Conservation (phyloP, 345 rosid genomes). For the Luvunga scandens region DNA sequence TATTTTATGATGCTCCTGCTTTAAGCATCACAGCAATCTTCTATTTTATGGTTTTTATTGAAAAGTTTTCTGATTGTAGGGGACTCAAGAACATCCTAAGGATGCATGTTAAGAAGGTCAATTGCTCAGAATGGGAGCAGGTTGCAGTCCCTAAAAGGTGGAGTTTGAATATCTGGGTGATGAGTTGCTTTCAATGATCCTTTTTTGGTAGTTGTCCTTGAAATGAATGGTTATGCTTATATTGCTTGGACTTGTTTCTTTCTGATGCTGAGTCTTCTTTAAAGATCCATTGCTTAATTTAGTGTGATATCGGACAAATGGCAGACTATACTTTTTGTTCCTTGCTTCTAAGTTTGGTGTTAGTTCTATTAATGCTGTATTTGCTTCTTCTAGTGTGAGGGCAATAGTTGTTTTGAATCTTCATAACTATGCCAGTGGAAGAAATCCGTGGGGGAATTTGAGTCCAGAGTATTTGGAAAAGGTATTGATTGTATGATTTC, state of each 20-base stretch:
- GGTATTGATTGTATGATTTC: constrained; percentile 32
- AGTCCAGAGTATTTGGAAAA: constrained; percentile 82
- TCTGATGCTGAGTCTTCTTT: constrained; percentile 1
- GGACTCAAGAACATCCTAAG: constrained; percentile 86
- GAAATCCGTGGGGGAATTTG: constrained; percentile 93
- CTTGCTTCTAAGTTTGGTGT: not conserved
- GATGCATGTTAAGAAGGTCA: constrained; percentile 69
- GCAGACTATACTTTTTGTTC: not conserved
- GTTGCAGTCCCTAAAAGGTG: constrained; percentile 91
- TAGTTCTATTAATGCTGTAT: not conserved
- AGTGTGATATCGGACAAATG: not conserved
- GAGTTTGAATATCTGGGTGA: not conserved
- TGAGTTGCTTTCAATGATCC: not conserved
- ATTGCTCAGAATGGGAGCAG: constrained; percentile 90
- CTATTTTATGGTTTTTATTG: constrained; percentile 2
- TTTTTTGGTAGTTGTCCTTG: not conserved
- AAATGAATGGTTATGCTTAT: not conserved
- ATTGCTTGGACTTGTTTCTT: not conserved
- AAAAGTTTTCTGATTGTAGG: constrained; percentile 41
- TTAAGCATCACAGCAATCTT: not conserved
- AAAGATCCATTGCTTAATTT: not conserved
- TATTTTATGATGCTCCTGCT: not conserved
- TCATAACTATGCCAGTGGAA: constrained; percentile 90
- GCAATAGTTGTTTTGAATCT: constrained; percentile 92
- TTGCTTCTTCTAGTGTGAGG: constrained; percentile 57